Percentiles rank a stretch among this genome's conserved stretches.
phyloP scores from a whole-genome alignment of 2,329 filamentous ascomycete species.

The Neofusicoccum parvum region DNA sequence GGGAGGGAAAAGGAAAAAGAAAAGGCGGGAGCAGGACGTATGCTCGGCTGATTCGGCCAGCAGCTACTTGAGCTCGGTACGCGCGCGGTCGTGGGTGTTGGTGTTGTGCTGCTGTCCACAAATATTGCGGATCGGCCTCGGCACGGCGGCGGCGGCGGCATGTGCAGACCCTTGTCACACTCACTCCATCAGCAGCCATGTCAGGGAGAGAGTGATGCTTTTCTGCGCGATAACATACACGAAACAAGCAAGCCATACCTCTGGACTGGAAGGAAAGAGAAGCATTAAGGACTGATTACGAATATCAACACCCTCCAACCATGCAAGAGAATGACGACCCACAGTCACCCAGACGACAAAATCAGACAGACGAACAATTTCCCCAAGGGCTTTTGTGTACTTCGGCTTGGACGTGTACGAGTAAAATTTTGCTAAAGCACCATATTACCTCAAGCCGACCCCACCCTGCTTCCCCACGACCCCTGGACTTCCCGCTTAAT shows the following conservation, averaged over 20 bases:
- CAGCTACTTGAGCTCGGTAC: neutral
- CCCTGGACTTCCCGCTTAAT: neutral
- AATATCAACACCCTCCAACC: neutral
- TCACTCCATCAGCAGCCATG: constrained; percentile 1
- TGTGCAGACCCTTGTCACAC: constrained; percentile 14
- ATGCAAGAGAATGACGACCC: constrained; percentile 8
- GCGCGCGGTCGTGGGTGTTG: constrained; percentile 2
- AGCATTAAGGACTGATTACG: constrained; percentile 13
- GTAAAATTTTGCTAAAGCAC: constrained; percentile 21
- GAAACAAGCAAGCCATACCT: constrained; percentile 7
- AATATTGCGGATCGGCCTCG: neutral
- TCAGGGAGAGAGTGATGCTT: constrained; percentile 14
- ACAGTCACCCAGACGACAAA: constrained; percentile 2
- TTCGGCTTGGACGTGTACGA: constrained; percentile 10
- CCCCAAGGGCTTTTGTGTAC: constrained; percentile 15
- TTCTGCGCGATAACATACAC: constrained; percentile 14
- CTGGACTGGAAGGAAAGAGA: neutral
- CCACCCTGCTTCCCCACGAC: constrained; percentile 12
- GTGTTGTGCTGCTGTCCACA: constrained; percentile 2
- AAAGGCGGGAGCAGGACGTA: neutral
- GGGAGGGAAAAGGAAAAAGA: neutral
- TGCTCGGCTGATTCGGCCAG: neutral
- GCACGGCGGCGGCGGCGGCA: neutral
- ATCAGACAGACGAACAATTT: neutral
- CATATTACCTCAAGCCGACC: constrained; percentile 15